Base-by-base conservation (phyloP, 2,329 filamentous ascomycete genomes). In the Cercospora zeina region DNA sequence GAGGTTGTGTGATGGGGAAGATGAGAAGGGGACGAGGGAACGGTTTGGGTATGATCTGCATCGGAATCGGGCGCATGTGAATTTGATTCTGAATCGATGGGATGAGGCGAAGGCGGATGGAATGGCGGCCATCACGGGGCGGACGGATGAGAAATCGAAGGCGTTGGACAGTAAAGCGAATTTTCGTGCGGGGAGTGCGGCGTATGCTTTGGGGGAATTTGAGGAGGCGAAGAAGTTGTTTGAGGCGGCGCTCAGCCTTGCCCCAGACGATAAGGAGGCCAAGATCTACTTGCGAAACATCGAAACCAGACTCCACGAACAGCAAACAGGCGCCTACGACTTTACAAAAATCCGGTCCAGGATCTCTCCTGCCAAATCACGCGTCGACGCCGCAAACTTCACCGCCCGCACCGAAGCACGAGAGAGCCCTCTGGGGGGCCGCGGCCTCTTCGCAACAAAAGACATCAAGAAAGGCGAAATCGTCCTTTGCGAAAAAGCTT, bases 391-490 rank as follows among this genome's bases (percentile, higher is more conserved):
- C n/a, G 68, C 65, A 5, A 62, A 45, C 27, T 71, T 65, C 47
- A 56, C 55, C 6, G 58, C 33, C 13, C 57, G 58, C 14, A 59
- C 33, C 7, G 51, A 61, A 4, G 50, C 67, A 10, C 24, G 61
- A 9, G 60, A 64, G 8, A 68, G 77, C 8, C 62, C 37, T 72
- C 75, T 67, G 2, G 63, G 60, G 19, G 79, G 80, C 8, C 72
- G 74, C 4, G 80, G 79, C 1, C 68, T 81, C 9, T 81, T 81
- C 62, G 77, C 79, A 0, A 71, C 73, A 0, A 67, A 69, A 16
- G 69, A 74, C 50, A 70, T 81, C 47, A 65, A 63, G 2, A 70
- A 74, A 0, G 78, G 78, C 50, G 76, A 79, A 0, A 39, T 81
- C 4, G 71, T 81, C 16, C 73, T 80, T 11, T 75, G 73, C 47